Evolutionary conservation across 208 protist species (phyloP), one percentile per base, ranked within the genome.

Genomic region (Leishmania guyanensis): DNA sequence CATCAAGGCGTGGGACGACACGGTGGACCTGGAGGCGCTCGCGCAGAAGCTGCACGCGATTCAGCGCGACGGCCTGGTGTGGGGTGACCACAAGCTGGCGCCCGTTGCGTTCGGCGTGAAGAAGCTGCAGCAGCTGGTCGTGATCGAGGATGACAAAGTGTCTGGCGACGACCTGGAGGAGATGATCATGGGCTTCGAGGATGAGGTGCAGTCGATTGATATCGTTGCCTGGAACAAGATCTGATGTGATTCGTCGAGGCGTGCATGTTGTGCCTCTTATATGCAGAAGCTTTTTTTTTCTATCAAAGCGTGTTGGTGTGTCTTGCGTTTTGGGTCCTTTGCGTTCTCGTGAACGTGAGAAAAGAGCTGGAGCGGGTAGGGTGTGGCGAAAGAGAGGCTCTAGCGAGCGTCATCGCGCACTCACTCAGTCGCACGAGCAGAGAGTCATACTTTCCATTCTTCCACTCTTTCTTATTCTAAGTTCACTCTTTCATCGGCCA

Each of bases 211-310:
- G 93, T 97, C 92, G 68, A 94, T 98, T 81, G 97, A 99, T 86
- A 96, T 99, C 86, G 95, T 95, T 48, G 94, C 97, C 71, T 99
- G 98, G 96, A 99, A 98, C 89, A 99, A 99, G 89, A 91, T 99
- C 75, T 99, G 97, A 98, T 39, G 43, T 39, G 29, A 60, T 33
- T 75, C 50, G 26, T 12, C 26, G 36, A 22, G 71, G 26, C 12
- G 36, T 54, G 46, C 20, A 54, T 74, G 69, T 3, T 12, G 16
- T 26, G 16, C 39, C 46, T 26, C 46, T 54, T 26, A n/a, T n/a
- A 20, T 20, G 69, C 70, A 0, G 36, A 5, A 50, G 14, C 36
- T 0, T 26, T 17, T 3, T 3, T n/a, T 14, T 3, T n/a, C 12
- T 43, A n/a, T 5, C 5, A 4, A 71, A 22, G 36, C 20, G 46